Percentiles rank a stretch among this genome's conserved stretches.
phyloP scores from a whole-genome alignment of 140 eudicot genomes.

The Cichorium intybus region DNA sequence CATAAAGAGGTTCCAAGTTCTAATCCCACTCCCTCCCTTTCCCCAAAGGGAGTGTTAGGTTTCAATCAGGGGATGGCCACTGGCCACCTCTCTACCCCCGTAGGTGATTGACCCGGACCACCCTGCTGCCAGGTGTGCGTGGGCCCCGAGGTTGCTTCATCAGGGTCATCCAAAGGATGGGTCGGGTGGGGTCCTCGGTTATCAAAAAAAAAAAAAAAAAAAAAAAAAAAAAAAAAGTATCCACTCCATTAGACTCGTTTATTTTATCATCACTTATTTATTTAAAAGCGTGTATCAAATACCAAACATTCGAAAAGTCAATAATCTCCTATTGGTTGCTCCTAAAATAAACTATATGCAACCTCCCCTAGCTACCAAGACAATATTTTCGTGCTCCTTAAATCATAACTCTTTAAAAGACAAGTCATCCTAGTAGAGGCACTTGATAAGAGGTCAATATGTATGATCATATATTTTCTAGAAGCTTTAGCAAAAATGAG shows the following conservation, averaged over 20 bases:
- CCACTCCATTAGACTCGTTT: background rate
- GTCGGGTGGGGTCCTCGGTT: no score
- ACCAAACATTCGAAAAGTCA: background rate
- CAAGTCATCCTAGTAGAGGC: background rate
- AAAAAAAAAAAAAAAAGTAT: no score
- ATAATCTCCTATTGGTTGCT: background rate
- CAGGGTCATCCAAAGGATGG: no score
- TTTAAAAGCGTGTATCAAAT: background rate
- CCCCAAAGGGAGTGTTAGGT: no score
- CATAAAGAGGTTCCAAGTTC: no score
- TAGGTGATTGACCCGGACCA: no score
- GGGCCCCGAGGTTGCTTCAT: no score
- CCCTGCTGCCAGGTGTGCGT: no score
- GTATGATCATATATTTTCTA: conserved; percentile 28
- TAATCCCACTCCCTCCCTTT: no score
- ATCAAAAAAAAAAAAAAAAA: no score
- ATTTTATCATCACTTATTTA: background rate
- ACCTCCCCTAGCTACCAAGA: conserved; percentile 3
- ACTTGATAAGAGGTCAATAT: background rate
- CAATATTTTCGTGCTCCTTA: background rate
- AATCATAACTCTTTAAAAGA: background rate
- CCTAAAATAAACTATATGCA: conserved; percentile 3
- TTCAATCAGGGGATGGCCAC: no score
- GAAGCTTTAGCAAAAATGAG: conserved; percentile 30
- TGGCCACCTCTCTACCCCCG: no score